phyloP scores from a whole-genome alignment of 306 rosid genomes.

The Ceratonia siliqua region DNA sequence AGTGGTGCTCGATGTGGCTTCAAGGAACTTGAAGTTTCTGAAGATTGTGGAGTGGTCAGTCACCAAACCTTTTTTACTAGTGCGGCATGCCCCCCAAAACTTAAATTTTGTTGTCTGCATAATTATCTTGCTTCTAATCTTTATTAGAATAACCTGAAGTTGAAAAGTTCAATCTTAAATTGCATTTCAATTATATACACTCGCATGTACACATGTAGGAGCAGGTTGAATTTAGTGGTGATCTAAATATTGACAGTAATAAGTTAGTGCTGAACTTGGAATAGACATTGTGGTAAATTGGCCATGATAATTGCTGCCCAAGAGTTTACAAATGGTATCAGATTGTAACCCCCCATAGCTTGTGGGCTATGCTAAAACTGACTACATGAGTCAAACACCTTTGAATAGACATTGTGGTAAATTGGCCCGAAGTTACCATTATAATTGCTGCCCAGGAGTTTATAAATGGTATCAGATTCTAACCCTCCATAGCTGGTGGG shows the following conservation, averaged over 20 bases:
- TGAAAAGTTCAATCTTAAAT: not conserved
- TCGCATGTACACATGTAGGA: not conserved
- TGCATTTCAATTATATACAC: not conserved
- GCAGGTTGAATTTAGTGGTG: constrained; percentile 9
- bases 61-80: constrained; percentile 28
- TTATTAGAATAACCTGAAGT: not conserved
- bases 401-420: too few relatives aligned
- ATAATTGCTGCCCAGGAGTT: constrained; percentile 18
- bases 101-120: constrained; percentile 24
- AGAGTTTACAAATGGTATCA: constrained; percentile 17
- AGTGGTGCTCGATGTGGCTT: constrained; percentile 88
- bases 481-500: constrained; percentile 22
- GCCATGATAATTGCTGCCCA: constrained; percentile 14
- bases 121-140: constrained; percentile 9
- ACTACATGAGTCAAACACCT: too few relatives aligned
- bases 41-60: constrained; percentile 99
- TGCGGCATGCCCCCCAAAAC: constrained; percentile 11
- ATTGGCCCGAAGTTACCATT: too few relatives aligned
- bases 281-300: too few relatives aligned
- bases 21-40: constrained; percentile 96
- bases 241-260: too few relatives aligned
- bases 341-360: constrained; percentile 13
- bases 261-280: too few relatives aligned
- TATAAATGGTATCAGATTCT: constrained; percentile 6
- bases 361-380: constrained; percentile 22